A percentile compares a stretch with the other conserved stretches of the same genome.
Evolutionary conservation across 352 stramenopile genomes (phyloP).

Genomic region (Phytophthora gonapodyides): DNA sequence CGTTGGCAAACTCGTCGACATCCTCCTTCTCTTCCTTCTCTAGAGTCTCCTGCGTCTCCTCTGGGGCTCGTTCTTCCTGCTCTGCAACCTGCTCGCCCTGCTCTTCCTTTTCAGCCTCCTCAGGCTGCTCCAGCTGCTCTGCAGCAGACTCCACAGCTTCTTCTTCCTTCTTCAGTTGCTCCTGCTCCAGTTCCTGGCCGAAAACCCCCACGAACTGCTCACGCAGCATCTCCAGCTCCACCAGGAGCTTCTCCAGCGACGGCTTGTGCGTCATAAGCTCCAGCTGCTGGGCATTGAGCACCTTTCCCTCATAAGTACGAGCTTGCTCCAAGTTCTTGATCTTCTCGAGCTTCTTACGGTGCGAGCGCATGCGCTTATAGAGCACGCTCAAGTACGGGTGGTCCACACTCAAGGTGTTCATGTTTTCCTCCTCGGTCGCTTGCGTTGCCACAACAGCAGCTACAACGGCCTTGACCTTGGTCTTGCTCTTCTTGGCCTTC

Average conservation of each 20-base stretch:
- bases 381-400: constrained; percentile 84
- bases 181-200: constrained; percentile 43
- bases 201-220: constrained; percentile 80
- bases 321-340: constrained; percentile 68
- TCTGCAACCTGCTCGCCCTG: constrained; percentile 17
- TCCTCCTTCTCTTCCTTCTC: constrained; percentile 12
- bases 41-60: constrained; percentile 3
- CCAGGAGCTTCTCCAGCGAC: constrained; percentile 76
- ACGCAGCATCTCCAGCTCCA: constrained; percentile 73
- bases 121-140: not conserved
- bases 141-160: constrained; percentile 18
- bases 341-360: constrained; percentile 90
- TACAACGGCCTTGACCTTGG: constrained; percentile 28
- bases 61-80: constrained; percentile 3
- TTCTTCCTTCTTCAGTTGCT: not conserved
- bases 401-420: constrained; percentile 51
- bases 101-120: constrained; percentile 10
- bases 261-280: constrained; percentile 71
- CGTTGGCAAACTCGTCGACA: constrained; percentile 50
- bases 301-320: constrained; percentile 51
- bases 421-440: constrained; percentile 39
- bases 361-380: constrained; percentile 81
- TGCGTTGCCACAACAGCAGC: constrained; percentile 25
- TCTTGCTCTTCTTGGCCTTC: constrained; percentile 32
- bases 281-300: constrained; percentile 76